Conservation (phyloP, 768 basidiomycete genomes). For the Tephrocybe sp. region DNA sequence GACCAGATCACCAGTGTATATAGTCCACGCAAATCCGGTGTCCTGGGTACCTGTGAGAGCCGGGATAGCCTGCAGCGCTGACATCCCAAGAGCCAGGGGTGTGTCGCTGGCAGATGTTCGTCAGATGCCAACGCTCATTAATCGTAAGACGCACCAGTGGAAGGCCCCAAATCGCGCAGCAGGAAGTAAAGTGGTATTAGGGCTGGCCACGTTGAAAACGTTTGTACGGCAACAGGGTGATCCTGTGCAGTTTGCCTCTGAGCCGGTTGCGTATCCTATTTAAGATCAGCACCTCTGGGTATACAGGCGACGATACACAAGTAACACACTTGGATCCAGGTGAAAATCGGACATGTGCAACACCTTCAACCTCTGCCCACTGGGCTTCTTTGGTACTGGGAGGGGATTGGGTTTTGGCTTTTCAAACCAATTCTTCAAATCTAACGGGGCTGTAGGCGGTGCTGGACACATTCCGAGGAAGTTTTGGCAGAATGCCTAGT, state of each 20-base stretch:
- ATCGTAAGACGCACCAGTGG: slow-evolving; percentile 40
- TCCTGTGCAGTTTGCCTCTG: slow-evolving; percentile 73
- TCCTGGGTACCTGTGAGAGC: slow-evolving; percentile 58
- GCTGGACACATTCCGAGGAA: slow-evolving; percentile 57
- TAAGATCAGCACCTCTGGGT: background rate
- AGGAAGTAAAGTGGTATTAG: slow-evolving; percentile 48
- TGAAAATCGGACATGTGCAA: slow-evolving; percentile 80
- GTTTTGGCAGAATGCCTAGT: slow-evolving; percentile 58
- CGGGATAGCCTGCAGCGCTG: slow-evolving; percentile 69
- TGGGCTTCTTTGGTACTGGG: slow-evolving; percentile 56
- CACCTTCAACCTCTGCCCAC: slow-evolving; percentile 67
- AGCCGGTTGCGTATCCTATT: slow-evolving; percentile 64
- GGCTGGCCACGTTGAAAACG: slow-evolving; percentile 48
- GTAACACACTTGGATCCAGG: slow-evolving; percentile 62
- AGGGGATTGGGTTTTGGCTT: slow-evolving; percentile 75
- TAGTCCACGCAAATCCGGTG: slow-evolving; percentile 60
- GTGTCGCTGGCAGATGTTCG: slow-evolving; percentile 47
- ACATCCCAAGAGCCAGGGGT: slow-evolving; percentile 57
- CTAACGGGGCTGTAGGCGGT: slow-evolving; percentile 58
- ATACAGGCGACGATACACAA: background rate
- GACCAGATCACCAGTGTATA: slow-evolving; percentile 76
- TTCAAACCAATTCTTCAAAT: slow-evolving; percentile 68
- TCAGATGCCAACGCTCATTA: background rate
- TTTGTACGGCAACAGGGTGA: slow-evolving; percentile 61
- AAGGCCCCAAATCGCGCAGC: slow-evolving; percentile 73